Evolutionary conservation across 768 basidiomycete species (phyloP).

Genomic region (Psilocybe azurescens): DNA sequence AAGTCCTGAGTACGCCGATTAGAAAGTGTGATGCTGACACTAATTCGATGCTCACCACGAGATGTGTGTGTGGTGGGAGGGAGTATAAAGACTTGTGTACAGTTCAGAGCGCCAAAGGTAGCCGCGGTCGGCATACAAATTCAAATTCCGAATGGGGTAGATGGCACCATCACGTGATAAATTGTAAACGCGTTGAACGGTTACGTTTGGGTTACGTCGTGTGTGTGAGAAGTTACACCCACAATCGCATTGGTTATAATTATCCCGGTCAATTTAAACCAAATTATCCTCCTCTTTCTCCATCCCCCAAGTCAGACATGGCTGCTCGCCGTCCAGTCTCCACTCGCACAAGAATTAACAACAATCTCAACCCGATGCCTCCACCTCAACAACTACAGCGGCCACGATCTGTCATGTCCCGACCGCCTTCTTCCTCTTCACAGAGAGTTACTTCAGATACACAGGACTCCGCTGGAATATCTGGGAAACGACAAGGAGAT

Average conservation of each 20-base stretch:
- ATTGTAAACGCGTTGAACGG: conserved; percentile 19
- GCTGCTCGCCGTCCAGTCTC: conserved; percentile 64
- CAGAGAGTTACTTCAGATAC: conserved; percentile 15
- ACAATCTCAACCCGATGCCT: conserved; percentile 28
- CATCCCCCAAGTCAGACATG: conserved; percentile 44
- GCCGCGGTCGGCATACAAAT: not conserved
- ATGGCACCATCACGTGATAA: conserved; percentile 23
- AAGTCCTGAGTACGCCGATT: not conserved
- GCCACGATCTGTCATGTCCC: conserved; percentile 55
- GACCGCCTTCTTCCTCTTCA: conserved; percentile 41
- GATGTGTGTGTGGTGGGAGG: not conserved
- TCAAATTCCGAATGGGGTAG: not conserved
- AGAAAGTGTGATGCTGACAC: not conserved
- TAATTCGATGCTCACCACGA: not conserved
- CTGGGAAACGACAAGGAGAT: conserved; percentile 23
- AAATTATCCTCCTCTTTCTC: conserved; percentile 10
- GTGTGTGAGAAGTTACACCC: not conserved
- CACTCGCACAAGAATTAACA: conserved; percentile 49
- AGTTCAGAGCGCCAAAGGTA: not conserved
- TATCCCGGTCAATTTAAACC: not conserved
- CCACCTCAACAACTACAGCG: conserved; percentile 43
- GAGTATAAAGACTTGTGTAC: not conserved
- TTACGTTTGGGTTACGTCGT: conserved; percentile 1
- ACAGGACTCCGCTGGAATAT: conserved; percentile 11
- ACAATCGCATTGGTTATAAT: not conserved